A percentile compares a stretch with the other conserved stretches of the same genome.
Conservation (phyloP, 2,329 filamentous ascomycete species). For the Nemania bipapillata region DNA sequence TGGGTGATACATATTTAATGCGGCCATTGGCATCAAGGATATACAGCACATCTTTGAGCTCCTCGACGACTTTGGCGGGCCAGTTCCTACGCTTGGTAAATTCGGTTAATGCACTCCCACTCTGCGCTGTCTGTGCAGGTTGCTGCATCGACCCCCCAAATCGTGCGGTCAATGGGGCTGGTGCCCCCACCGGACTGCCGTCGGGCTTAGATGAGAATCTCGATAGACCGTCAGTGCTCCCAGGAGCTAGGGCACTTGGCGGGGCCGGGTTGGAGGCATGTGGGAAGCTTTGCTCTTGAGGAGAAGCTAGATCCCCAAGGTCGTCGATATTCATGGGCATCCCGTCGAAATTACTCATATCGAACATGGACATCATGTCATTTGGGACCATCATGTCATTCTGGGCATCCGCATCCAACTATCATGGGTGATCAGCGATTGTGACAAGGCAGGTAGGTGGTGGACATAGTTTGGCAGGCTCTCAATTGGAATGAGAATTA, state of each 20-base stretch:
- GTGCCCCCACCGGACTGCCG: slow-evolving; percentile 41
- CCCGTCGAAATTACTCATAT: slow-evolving; percentile 46
- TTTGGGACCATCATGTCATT: slow-evolving; percentile 46
- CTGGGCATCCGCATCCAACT: slow-evolving; percentile 47
- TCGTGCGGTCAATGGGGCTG: slow-evolving; percentile 48
- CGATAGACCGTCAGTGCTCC: slow-evolving; percentile 38
- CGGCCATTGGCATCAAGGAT: slow-evolving; percentile 86
- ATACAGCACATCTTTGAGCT: slow-evolving; percentile 87
- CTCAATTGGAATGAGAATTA: background rate
- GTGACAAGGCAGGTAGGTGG: background rate
- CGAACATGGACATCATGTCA: slow-evolving; percentile 50
- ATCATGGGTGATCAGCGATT: slow-evolving; percentile 25
- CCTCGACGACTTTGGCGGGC: slow-evolving; percentile 88
- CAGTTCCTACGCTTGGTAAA: slow-evolving; percentile 76
- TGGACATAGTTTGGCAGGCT: background rate
- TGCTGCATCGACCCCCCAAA: slow-evolving; percentile 46
- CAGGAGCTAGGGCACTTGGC: slow-evolving; percentile 41
- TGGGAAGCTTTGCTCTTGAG: slow-evolving; percentile 41
- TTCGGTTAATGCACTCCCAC: slow-evolving; percentile 63
- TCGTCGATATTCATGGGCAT: slow-evolving; percentile 49
- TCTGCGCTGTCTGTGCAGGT: slow-evolving; percentile 42
- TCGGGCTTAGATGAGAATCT: slow-evolving; percentile 41
- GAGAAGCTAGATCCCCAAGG: slow-evolving; percentile 43
- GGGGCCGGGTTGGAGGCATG: slow-evolving; percentile 39
- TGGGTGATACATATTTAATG: slow-evolving; percentile 87